Conservation (phyloP, 2,329 filamentous ascomycete genomes). For the Penicillium sp. region DNA sequence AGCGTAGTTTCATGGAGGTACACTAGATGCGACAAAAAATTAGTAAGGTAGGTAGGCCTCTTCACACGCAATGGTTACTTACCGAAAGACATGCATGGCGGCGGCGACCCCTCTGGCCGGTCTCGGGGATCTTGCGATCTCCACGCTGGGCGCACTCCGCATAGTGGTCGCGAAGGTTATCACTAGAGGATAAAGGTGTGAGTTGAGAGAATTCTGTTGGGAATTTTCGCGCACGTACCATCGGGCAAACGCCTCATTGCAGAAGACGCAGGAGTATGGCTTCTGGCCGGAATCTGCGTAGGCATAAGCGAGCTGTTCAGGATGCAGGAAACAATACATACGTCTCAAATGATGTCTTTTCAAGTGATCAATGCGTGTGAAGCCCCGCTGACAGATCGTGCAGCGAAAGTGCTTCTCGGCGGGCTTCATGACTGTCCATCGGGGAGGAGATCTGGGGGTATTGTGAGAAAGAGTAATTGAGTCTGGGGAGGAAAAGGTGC, state of each 20-base stretch:
- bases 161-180: slow-evolving; percentile 51
- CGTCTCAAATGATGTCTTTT: slow-evolving; percentile 50
- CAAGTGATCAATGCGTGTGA: slow-evolving; percentile 51
- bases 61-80: slow-evolving; percentile 14
- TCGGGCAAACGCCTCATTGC: slow-evolving; percentile 46
- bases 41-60: neutral
- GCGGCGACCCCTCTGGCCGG: slow-evolving; percentile 46
- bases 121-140: slow-evolving; percentile 46
- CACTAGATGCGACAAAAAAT: slow-evolving; percentile 31
- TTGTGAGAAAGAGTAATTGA: neutral
- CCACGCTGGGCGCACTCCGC: slow-evolving; percentile 43
- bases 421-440: slow-evolving; percentile 37
- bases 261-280: slow-evolving; percentile 50
- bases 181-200: slow-evolving; percentile 28
- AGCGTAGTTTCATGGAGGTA: slow-evolving; percentile 50
- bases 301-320: slow-evolving; percentile 10
- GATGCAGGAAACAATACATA: slow-evolving; percentile 28
- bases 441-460: slow-evolving; percentile 31
- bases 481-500: neutral
- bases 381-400: slow-evolving; percentile 45
- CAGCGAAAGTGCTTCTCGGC: slow-evolving; percentile 46
- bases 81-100: slow-evolving; percentile 52
- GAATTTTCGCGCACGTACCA: slow-evolving; percentile 34
- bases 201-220: neutral
- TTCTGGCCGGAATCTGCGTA: slow-evolving; percentile 48